These are phyloP conservation scores for Pichia sp. DNA, from an alignment of 1,139 yeast genomes.

Conservation along the genomic window DNA sequence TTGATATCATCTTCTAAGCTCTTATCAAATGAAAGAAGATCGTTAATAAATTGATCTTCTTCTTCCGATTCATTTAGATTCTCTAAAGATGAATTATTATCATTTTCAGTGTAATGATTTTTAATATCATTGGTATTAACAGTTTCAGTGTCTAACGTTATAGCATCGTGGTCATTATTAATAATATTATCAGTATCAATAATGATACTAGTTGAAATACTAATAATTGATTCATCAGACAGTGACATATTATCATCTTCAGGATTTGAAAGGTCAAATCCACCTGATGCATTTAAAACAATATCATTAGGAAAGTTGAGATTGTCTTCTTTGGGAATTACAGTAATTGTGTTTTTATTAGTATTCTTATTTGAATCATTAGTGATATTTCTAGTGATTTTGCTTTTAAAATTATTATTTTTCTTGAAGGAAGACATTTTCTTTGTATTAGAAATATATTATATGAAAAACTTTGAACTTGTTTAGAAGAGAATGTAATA, in stretches of 20 bases:
- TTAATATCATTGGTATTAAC: background rate
- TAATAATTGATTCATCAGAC: constrained; percentile 3
- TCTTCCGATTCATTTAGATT: constrained; percentile 8
- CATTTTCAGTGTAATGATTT: background rate
- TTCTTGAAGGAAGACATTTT: too few species aligned
- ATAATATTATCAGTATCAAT: background rate
- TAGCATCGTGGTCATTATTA: background rate
- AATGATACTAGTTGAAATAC: background rate
- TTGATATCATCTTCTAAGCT: background rate
- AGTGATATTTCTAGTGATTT: background rate
- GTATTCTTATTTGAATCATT: background rate
- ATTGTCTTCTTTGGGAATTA: background rate
- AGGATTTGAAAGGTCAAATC: constrained; percentile 2
- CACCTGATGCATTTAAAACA: constrained; percentile 4
- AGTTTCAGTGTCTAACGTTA: background rate
- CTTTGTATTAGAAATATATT: too few species aligned
- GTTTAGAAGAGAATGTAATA: too few species aligned
- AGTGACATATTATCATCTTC: constrained; percentile 1
- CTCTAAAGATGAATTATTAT: constrained; percentile 1
- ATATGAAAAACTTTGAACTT: too few species aligned
- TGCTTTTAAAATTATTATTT: background rate
- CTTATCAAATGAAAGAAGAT: constrained; percentile 1
- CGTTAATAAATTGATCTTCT: constrained; percentile 6
- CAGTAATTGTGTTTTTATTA: background rate
- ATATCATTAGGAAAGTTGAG: constrained; percentile 7